phyloP scores from a whole-genome alignment of 2,329 filamentous ascomycete species.

The Talaromyces marneffei region DNA sequence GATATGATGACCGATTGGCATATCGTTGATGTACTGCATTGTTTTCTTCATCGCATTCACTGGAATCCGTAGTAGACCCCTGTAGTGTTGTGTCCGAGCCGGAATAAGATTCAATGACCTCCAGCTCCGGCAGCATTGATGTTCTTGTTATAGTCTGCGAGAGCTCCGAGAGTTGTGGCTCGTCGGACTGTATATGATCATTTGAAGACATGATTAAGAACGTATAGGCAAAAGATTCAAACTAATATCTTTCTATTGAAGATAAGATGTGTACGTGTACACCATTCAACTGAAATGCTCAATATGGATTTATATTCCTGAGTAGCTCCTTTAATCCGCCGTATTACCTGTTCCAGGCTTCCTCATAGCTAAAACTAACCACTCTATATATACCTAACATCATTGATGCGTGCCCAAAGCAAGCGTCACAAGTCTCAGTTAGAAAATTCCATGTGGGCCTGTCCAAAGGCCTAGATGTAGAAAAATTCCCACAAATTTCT shows the following conservation, averaged over 20 bases:
- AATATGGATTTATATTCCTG: not conserved
- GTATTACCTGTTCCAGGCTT: not conserved
- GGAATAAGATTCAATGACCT: not conserved
- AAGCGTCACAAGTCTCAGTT: not conserved
- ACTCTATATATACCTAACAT: conserved; percentile 1
- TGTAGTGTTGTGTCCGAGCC: conserved; percentile 3
- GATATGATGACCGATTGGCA: conserved; percentile 22
- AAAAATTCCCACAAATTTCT: not conserved
- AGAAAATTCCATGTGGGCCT: conserved; percentile 6
- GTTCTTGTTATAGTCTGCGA: not conserved
- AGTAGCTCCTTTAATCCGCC: not conserved
- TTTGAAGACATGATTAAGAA: conserved; percentile 5
- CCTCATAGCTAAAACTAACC: not conserved
- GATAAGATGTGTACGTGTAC: not conserved
- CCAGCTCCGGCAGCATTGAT: not conserved
- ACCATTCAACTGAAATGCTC: not conserved
- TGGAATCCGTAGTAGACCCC: not conserved
- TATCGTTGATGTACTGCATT: conserved; percentile 25
- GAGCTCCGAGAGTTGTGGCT: not conserved
- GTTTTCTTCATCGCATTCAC: not conserved
- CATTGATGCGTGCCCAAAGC: not conserved
- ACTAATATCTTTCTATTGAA: not conserved
- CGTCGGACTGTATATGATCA: not conserved
- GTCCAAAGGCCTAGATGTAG: not conserved
- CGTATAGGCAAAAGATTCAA: not conserved